Evolutionary conservation across 2,329 filamentous ascomycete species (phyloP), one percentile per base, ranked within the genome.

Genomic region (Fusarium sp.): DNA sequence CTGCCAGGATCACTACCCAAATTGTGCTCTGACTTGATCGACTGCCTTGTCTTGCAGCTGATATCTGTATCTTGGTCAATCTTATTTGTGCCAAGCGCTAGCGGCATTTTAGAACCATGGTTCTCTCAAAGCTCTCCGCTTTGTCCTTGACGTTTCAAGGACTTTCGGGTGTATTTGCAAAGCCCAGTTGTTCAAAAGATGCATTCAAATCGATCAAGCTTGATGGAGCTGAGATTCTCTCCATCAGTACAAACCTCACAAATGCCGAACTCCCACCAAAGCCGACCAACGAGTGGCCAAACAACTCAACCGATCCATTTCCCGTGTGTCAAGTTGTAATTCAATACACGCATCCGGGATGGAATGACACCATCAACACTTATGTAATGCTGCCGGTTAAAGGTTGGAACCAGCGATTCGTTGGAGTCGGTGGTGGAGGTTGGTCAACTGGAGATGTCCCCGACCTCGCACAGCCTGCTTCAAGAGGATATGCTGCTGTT

Each of bases 341-440:
- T 2, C 11, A 29, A 5, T 63, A 71, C 11, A 71, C 63, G 0
- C 69, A 71, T 6, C 69, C 66, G 0, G 68, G 68, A 4, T 58
- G 57, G 52, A 48, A 58, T 9, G 69, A 70, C 3, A 61, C 45
- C 1, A 49, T 71, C 11, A 62, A 54, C n/a, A 55, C 60, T 1
- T 62, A 46, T 4, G 56, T 67, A 0, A 52, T 48, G n/a, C 47
- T 72, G 3, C 68, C 68, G 0, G 25, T 49, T 2, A 43, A 48
- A 4, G 40, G n/a, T 7, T 72, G 69, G 69, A 71, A 72, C 5
- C 36, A 31, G 6, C 40, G 66, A 17, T 63, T 72, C 6, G 49
- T 71, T 1, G 65, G 56, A 6, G 45, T 62, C 0, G 69, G 69
- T 1, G 69, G 69, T 0, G 66, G 69, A 7, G 69, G 69, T 0